A percentile compares a stretch with the other conserved stretches of the same genome.
Evolutionary conservation across 306 rosid species (phyloP).

Genomic region (Prunus campanulata): DNA sequence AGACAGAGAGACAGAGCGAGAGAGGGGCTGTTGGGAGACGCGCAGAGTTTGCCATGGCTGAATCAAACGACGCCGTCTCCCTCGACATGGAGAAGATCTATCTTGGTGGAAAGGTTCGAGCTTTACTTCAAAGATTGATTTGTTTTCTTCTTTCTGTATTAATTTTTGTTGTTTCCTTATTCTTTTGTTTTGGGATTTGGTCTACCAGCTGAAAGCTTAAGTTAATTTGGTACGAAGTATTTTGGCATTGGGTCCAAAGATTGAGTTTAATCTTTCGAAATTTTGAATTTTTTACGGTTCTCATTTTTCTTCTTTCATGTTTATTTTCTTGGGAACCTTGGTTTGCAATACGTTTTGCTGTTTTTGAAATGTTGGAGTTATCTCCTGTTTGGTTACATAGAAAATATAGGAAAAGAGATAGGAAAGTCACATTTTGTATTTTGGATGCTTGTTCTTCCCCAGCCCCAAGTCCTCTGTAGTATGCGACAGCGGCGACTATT

Average conservation of each 20-base stretch:
- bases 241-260: neutral
- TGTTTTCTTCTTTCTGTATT: neutral
- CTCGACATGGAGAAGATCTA: conserved; percentile 84
- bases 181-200: neutral
- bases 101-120: conserved; percentile 89
- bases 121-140: conserved; percentile 13
- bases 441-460: neutral
- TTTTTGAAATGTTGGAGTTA: conserved; percentile 8
- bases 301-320: neutral
- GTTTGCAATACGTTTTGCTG: neutral
- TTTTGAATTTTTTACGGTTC: neutral
- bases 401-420: neutral
- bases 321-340: neutral
- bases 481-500: neutral
- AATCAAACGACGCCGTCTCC: conserved; percentile 66
- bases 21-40: conserved; percentile 40
- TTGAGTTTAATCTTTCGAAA: neutral
- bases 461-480: neutral
- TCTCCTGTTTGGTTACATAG: conserved; percentile 5
- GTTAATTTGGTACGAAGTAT: neutral
- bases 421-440: neutral
- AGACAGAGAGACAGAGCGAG: conserved; percentile 4
- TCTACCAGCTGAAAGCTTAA: neutral
- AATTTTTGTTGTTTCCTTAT: neutral
- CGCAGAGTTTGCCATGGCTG: conserved; percentile 61